phyloP scores from a whole-genome alignment of 2,329 filamentous ascomycete genomes.

The Beauveria varroae region DNA sequence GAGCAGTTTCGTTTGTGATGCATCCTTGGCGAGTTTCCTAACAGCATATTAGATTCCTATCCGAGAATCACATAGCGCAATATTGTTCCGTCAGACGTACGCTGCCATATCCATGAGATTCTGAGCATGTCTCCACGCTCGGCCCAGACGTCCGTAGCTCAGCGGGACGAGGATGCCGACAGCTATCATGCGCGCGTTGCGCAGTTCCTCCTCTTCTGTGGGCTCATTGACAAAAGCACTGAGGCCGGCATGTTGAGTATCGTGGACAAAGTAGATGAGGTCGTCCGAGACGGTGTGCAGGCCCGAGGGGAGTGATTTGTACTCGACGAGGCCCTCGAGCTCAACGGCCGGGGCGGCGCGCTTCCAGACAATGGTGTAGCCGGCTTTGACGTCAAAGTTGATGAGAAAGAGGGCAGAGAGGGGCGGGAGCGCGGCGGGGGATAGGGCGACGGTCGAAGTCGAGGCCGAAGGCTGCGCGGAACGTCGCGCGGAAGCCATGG shows the following conservation, averaged over 20 bases:
- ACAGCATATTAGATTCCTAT: neutral
- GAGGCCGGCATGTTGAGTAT: constrained; percentile 69
- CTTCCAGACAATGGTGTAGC: constrained; percentile 89
- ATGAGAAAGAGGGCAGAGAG: constrained; percentile 81
- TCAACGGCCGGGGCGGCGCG: constrained; percentile 59
- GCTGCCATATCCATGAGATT: constrained; percentile 65
- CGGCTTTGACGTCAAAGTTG: constrained; percentile 85
- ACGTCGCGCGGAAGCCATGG: constrained; percentile 34
- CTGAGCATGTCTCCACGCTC: constrained; percentile 82
- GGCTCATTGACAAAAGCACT: constrained; percentile 86
- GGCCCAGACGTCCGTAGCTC: constrained; percentile 75
- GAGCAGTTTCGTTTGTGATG: constrained; percentile 54
- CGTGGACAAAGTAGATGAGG: constrained; percentile 89
- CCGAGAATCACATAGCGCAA: no score
- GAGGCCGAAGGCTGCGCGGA: neutral
- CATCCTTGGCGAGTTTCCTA: constrained; percentile 57
- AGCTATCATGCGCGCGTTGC: constrained; percentile 87
- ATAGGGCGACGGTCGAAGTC: constrained; percentile 28
- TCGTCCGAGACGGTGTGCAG: constrained; percentile 83
- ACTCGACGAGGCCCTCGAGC: constrained; percentile 85
- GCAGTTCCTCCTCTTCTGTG: constrained; percentile 65
- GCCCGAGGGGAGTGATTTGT: constrained; percentile 91
- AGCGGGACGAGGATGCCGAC: constrained; percentile 84
- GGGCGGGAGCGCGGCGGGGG: constrained; percentile 36
- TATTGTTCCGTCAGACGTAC: constrained; percentile 34